phyloP scores from a whole-genome alignment of 257 asterid genomes.

The Nicotiana otophora region DNA sequence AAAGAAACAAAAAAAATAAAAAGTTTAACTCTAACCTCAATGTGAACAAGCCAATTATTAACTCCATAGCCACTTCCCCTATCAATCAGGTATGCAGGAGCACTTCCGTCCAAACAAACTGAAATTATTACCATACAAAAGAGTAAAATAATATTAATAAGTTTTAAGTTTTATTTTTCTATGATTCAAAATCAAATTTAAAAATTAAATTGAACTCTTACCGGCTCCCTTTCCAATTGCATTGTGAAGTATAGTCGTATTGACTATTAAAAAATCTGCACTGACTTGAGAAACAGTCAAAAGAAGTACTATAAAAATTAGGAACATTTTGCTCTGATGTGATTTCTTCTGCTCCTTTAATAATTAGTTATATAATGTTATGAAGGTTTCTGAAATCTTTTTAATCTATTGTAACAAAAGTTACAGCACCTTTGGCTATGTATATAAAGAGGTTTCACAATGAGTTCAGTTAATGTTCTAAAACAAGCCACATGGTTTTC shows the following conservation, averaged over 20 bases:
- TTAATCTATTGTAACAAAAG: no score
- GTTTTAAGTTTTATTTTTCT: neutral
- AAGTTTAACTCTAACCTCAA: neutral
- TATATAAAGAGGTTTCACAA: no score
- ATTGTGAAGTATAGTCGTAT: neutral
- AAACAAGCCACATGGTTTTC: no score
- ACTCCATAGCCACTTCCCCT: neutral
- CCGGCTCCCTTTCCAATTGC: neutral
- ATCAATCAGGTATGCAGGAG: neutral
- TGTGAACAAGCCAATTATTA: neutral
- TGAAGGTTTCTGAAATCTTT: no score
- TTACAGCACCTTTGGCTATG: no score
- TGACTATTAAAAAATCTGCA: neutral
- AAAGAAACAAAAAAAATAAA: no score
- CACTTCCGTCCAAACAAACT: neutral
- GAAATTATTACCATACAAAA: neutral
- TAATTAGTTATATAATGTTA: no score
- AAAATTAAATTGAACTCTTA: neutral
- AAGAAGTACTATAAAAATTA: no score
- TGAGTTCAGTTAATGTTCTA: no score
- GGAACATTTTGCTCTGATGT: no score
- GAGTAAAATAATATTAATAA: neutral
- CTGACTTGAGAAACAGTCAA: no score
- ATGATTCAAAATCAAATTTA: neutral
- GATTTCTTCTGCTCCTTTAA: no score